phyloP scores from a whole-genome alignment of 2,329 filamentous ascomycete species.

The Stagonosporopsis cucurbitacearum region DNA sequence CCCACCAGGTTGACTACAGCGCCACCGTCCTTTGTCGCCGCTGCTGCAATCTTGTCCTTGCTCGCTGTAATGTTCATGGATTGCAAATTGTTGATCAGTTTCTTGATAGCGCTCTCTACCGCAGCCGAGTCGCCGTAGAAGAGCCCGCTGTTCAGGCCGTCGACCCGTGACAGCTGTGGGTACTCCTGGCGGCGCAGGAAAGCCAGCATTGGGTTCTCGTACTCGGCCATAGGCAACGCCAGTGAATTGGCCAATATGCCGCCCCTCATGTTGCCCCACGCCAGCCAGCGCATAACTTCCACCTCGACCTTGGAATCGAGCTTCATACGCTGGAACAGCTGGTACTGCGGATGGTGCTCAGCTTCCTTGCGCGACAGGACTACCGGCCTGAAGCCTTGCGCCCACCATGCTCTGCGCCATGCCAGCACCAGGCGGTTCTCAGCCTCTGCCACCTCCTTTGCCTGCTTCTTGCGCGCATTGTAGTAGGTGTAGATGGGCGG shows the following conservation, averaged over 20 bases:
- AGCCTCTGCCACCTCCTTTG: constrained; percentile 69
- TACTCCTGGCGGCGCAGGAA: constrained; percentile 80
- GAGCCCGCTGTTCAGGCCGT: constrained; percentile 72
- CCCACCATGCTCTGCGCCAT: constrained; percentile 96
- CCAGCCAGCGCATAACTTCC: constrained; percentile 83
- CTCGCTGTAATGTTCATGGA: constrained; percentile 66
- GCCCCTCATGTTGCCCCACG: constrained; percentile 89
- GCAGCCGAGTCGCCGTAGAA: constrained; percentile 71
- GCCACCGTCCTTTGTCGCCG: constrained; percentile 61
- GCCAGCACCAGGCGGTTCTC: constrained; percentile 81
- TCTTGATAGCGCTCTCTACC: constrained; percentile 52
- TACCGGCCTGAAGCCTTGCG: constrained; percentile 85
- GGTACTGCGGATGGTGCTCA: constrained; percentile 80
- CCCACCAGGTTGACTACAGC: constrained; percentile 64
- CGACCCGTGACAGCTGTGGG: constrained; percentile 74
- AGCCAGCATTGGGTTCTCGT: constrained; percentile 73
- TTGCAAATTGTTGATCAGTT: constrained; percentile 52
- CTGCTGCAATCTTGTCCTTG: constrained; percentile 63
- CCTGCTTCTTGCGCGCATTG: constrained; percentile 70
- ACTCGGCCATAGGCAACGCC: constrained; percentile 82
- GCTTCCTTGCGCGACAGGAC: constrained; percentile 82
- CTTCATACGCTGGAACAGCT: constrained; percentile 65
- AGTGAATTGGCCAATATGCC: constrained; percentile 81
- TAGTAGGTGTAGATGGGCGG: constrained; percentile 91
- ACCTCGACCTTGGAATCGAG: constrained; percentile 52